phyloP scores from a whole-genome alignment of 2,329 filamentous ascomycete species.

The Diaporthe capsici region DNA sequence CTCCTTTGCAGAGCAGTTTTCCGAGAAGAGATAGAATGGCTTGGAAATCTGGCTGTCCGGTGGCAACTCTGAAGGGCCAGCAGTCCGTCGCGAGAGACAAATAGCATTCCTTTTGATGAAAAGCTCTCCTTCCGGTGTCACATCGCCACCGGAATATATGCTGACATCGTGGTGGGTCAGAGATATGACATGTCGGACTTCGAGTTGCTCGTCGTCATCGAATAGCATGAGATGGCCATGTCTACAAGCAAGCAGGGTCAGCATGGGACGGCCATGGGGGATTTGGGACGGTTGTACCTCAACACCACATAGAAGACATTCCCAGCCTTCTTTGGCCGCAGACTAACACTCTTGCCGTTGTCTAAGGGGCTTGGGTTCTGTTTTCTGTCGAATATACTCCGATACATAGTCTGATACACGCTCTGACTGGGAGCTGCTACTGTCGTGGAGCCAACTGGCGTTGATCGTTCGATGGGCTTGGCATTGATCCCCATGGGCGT shows the following conservation, averaged over 20 bases:
- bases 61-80: conserved; percentile 63
- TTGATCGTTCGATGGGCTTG: conserved; percentile 89
- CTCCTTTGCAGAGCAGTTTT: conserved; percentile 96
- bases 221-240: conserved; percentile 98
- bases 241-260: conserved; percentile 59
- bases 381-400: conserved; percentile 92
- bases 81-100: conserved; percentile 77
- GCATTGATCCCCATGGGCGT: conserved; percentile 92
- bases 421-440: conserved; percentile 87
- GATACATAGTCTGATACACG: conserved; percentile 98
- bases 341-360: conserved; percentile 61
- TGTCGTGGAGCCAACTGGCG: conserved; percentile 81
- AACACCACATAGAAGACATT: conserved; percentile 96
- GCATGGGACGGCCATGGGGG: not conserved
- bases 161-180: conserved; percentile 88
- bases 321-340: conserved; percentile 75
- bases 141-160: conserved; percentile 84
- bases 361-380: conserved; percentile 62
- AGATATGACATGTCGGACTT: conserved; percentile 96
- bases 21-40: conserved; percentile 94
- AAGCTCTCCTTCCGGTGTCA: conserved; percentile 89
- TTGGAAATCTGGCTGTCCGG: conserved; percentile 74
- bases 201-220: conserved; percentile 93
- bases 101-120: conserved; percentile 97
- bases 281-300: conserved; percentile 68